Base-by-base conservation (phyloP, 2,329 filamentous ascomycete genomes). In the Arthrocladium fulminans region DNA sequence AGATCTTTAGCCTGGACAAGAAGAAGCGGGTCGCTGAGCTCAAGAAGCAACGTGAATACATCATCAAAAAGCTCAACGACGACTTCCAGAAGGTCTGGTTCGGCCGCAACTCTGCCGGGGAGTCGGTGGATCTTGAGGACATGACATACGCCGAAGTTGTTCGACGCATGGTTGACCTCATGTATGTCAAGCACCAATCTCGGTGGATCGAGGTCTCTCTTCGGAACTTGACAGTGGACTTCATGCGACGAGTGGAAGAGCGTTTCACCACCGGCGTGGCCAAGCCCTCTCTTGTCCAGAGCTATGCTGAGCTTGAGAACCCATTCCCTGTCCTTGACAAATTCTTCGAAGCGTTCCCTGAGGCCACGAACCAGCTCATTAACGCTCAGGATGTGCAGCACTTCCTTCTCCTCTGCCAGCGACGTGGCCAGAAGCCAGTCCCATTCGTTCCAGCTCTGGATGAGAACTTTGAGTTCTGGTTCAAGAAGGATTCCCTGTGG, bases 401-500 rank as follows among this genome's bases (percentile, higher is more conserved):
- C 70, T 97, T 98, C 76, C 70, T 98, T 47, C 76, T 94, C 27
- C 81, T 98, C 37, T 97, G 89, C 75, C 83, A 92, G 70, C 83
- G 88, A 30, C 86, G 85, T 41, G 84, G 84, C 34, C 92, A 98
- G 74, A 98, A 98, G 77, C 92, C 92, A 2, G 86, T 94, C 23
- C 92, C 90, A 0, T 98, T 98, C 64, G 89, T 98, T 24, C 92
- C 92, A 3, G 76, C 85, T n/a, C 76, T 98, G 19, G 92, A 98
- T 60, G 88, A 94, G 54, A 95, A 90, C 65, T 98, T 98, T 58
- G 92, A 98, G 65, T 95, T 94, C 71, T 98, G 88, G 74, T 98
- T 98, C 83, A 98, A 98, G 81, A 98, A 98, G 74, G 92, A 98
- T 67, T 98, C 92, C 1, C 78, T 98, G 6, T 98, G 92, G 92